Base-by-base conservation (phyloP, 2,329 filamentous ascomycete genomes). In the Fusarium circinatum region DNA sequence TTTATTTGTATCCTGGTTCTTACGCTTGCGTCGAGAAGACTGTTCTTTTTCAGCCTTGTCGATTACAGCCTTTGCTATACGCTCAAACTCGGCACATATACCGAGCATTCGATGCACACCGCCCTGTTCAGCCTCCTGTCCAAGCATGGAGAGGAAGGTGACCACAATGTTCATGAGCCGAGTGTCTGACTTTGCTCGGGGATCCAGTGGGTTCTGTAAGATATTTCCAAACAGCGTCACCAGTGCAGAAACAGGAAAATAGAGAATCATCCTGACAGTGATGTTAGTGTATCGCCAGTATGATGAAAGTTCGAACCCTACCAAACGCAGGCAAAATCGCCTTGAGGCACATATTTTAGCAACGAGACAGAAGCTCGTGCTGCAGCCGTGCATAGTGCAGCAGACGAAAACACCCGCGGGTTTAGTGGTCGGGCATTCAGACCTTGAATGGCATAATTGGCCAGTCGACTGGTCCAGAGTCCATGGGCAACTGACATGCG, bases 401-500 rank as follows among this genome's bases (percentile, higher is more conserved):
- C 95, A 5, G 95, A 98, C 54, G 95, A 95, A 83, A 98, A 99
- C 14, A 99, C 94, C 75, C 96, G 88, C 1, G 96, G 96, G 79
- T 98, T 99, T 61, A 99, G 84, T 2, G 96, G 95, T 73, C 93
- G 89, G 1, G 95, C 92, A 81, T 98, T 98, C 47, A 98, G 86
- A 2, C 96, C 96, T 81, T 98, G 94, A 63, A 98, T 96, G 22
- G 96, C 96, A 79, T 95, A 98, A 78, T 98, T 96, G 42, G 95
- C 97, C 45, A 99, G 84, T 42, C 96, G 90, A 79, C 94, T 98
- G 3, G 96, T 98, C 96, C 96, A 99, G 84, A 98, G 98, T 20
- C 96, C 96, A 80, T 98, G 95, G 78, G 98, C 96, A 36, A 98
- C 93, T 47, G 94, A 97, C 96, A 98, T 99, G 58, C 96, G 94